Evolutionary conservation across 768 basidiomycete species (phyloP).

Genomic region (Asterophora lycoperdoides): DNA sequence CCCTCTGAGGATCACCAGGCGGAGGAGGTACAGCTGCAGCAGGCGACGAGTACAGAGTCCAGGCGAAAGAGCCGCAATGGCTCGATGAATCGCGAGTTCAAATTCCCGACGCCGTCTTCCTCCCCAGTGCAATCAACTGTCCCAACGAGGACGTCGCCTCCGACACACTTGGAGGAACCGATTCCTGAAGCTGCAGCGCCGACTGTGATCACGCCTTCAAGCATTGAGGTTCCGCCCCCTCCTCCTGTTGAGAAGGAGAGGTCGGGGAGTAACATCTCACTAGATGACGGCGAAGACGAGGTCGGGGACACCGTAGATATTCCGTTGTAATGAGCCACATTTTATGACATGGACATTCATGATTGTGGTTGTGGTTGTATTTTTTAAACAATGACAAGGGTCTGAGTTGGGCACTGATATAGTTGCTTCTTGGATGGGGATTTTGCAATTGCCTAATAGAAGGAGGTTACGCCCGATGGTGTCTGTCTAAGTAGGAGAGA

Average conservation of each 20-base stretch:
- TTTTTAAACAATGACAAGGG: too few relatives aligned
- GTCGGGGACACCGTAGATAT: constrained; percentile 79
- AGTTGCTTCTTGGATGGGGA: too few relatives aligned
- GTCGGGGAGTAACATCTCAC: constrained; percentile 26
- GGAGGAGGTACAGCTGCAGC: constrained; percentile 29
- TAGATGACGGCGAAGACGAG: constrained; percentile 64
- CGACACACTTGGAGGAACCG: constrained; percentile 25
- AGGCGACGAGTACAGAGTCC: constrained; percentile 19
- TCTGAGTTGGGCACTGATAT: too few relatives aligned
- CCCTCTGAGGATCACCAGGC: constrained; percentile 33
- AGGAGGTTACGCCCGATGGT: too few relatives aligned
- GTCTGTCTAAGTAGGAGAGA: too few relatives aligned
- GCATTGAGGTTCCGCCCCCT: constrained; percentile 75
- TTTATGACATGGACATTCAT: neutral
- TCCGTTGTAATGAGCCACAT: constrained; percentile 38
- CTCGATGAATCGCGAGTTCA: constrained; percentile 76
- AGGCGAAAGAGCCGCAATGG: constrained; percentile 55
- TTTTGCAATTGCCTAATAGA: too few relatives aligned
- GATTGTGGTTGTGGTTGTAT: too few relatives aligned
- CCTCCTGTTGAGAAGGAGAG: constrained; percentile 75
- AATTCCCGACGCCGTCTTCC: constrained; percentile 51
- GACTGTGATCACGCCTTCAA: constrained; percentile 52
- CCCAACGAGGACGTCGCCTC: constrained; percentile 19
- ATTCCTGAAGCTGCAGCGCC: constrained; percentile 10
- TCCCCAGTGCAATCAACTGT: constrained; percentile 27